Base-by-base conservation (phyloP, 2,329 filamentous ascomycete species). In the Akanthomyces lecanii region DNA sequence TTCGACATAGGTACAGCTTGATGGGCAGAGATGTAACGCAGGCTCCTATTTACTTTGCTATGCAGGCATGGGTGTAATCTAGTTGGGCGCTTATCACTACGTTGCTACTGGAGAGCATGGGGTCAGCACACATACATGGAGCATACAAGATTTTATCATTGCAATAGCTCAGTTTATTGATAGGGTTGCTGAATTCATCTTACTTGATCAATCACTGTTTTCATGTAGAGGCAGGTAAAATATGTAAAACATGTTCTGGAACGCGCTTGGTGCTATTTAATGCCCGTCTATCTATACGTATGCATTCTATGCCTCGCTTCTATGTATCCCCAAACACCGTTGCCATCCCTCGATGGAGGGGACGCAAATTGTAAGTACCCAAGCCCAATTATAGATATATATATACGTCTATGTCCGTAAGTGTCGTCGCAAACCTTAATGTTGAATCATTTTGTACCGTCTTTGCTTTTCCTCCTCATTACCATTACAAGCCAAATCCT, bases 161-260 rank as follows among this genome's bases (percentile, higher is more conserved):
- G 30, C 28, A 54, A 38, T 47, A 45, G 58, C 50, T 45, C 40
- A 33, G 50, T 61, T 51, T 36, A 44, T 36, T 59, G 38, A n/a
- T 25, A 28, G n/a, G 28, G 14, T 47, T 54, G 40, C 50, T 25
- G 16, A 38, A 45, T 47, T 28, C 18, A 52, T 21, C 23, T 52
- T 38, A 12, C 23, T 44, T 44, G 16, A 8, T 36, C n/a, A 5
- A 30, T 12, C 5, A 12, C 28, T 12, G 18, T 14, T 28, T 38
- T 18, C n/a, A 23, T 28, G 3, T 40, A 1, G 8, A 42, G 23
- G 18, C 30, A 40, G 23, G 21, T 38, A 25, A 18, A 30, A 45
- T 11, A 28, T 47, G 18, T 8, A 12, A 38, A 23, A 28, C 12
- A 48, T 47, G 44, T 44, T 42, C 30, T 48, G 42, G 33, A 25